Percentiles rank a stretch among this genome's conserved stretches.
Conservation (phyloP, 345 rosid genomes). For the Aquilaria malaccensis region DNA sequence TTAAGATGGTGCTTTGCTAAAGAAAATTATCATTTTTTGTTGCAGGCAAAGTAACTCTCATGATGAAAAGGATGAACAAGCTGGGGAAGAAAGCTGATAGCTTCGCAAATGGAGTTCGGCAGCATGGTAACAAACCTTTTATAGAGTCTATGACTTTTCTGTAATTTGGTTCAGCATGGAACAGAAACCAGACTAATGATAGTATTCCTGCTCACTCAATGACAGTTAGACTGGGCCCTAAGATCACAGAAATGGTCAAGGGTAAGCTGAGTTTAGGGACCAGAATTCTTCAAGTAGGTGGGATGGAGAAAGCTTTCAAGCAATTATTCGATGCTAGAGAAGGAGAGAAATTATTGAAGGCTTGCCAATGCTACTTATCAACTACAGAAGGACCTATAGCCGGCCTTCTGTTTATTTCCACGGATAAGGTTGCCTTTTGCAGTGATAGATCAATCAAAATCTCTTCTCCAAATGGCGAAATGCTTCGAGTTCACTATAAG, state of each 20-base stretch:
- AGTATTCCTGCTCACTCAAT: neutral
- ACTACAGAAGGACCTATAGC: conserved; percentile 45
- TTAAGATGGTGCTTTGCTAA: neutral
- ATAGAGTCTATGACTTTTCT: too few species aligned
- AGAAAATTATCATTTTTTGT: neutral
- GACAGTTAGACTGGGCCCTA: conserved; percentile 32
- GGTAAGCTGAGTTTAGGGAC: conserved; percentile 31
- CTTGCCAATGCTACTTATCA: conserved; percentile 39
- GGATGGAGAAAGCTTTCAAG: conserved; percentile 27
- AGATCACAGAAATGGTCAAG: conserved; percentile 33
- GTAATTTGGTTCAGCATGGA: too few species aligned
- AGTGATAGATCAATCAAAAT: conserved; percentile 25
- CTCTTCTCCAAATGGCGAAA: conserved; percentile 30
- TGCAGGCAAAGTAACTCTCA: conserved; percentile 25
- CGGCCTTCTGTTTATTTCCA: conserved; percentile 41
- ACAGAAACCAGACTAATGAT: neutral
- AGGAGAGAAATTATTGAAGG: conserved; percentile 36
- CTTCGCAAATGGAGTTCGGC: conserved; percentile 33
- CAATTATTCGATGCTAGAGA: conserved; percentile 26
- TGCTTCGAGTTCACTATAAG: conserved; percentile 33
- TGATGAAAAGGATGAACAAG: conserved; percentile 32
- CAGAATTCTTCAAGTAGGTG: conserved; percentile 30
- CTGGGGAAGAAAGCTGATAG: conserved; percentile 32
- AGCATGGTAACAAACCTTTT: conserved; percentile 27
- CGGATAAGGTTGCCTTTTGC: conserved; percentile 30